Evolutionary conservation across 2,329 filamentous ascomycete genomes (phyloP).

Genomic region (Trichoderma oligosporum): DNA sequence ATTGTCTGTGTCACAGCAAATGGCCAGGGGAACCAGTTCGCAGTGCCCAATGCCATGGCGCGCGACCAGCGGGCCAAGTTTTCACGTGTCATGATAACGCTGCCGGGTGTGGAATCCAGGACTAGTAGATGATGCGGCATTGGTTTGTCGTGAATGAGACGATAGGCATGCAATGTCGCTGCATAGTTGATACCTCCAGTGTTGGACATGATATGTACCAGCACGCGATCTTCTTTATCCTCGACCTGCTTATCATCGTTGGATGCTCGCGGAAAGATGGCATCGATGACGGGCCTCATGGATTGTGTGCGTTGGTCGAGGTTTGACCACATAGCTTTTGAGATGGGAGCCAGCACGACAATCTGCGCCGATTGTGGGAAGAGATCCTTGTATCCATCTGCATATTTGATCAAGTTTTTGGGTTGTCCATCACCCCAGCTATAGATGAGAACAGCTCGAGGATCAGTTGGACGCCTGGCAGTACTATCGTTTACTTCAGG

Average conservation of each 20-base stretch:
- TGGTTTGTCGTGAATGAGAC: slow-evolving; percentile 33
- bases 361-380: slow-evolving; percentile 50
- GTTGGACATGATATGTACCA: slow-evolving; percentile 56
- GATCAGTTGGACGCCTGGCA: slow-evolving; percentile 29
- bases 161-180: slow-evolving; percentile 46
- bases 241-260: slow-evolving; percentile 24
- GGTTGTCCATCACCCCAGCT: slow-evolving; percentile 56
- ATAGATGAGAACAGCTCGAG: slow-evolving; percentile 50
- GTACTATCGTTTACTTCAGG: slow-evolving; percentile 25
- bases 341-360: slow-evolving; percentile 48
- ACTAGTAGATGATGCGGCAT: slow-evolving; percentile 49
- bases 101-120: slow-evolving; percentile 53
- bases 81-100: slow-evolving; percentile 37
- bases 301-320: slow-evolving; percentile 41
- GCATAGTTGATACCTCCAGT: slow-evolving; percentile 54
- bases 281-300: slow-evolving; percentile 45
- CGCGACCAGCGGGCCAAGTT: slow-evolving; percentile 50
- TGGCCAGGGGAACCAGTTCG: slow-evolving; percentile 47
- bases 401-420: slow-evolving; percentile 54
- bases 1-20: slow-evolving; percentile 45
- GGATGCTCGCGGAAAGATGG: slow-evolving; percentile 29
- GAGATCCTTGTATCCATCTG: slow-evolving; percentile 47
- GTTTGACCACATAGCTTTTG: slow-evolving; percentile 43
- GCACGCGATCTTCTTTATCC: slow-evolving; percentile 30
- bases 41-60: slow-evolving; percentile 50